A percentile compares a stretch with the other conserved stretches of the same genome.
Evolutionary conservation across 2,329 filamentous ascomycete species (phyloP).

Genomic region (Nemania abortiva): DNA sequence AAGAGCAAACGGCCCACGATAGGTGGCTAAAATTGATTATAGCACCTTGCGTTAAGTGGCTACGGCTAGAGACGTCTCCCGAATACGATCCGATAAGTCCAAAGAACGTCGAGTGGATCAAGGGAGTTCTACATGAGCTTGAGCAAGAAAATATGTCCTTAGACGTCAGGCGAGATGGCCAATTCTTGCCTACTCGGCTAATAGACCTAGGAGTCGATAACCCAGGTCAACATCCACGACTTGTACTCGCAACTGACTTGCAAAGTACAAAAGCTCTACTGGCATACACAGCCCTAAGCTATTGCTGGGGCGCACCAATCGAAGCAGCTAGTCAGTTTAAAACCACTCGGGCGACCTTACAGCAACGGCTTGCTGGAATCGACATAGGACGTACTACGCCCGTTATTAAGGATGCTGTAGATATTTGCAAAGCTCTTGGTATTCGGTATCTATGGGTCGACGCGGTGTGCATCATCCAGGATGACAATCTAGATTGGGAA

Average conservation of each 20-base stretch:
- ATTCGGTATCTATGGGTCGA: constrained; percentile 18
- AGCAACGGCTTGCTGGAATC: constrained; percentile 6
- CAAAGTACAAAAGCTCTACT: background rate
- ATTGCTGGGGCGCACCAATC: constrained; percentile 7
- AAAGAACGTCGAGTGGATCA: constrained; percentile 1
- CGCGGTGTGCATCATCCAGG: constrained; percentile 19
- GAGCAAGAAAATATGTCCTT: background rate
- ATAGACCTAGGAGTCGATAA: background rate
- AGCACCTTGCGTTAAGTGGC: constrained; percentile 1
- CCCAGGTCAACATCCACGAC: background rate
- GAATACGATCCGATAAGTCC: background rate
- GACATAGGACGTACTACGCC: background rate
- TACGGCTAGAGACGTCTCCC: constrained; percentile 2
- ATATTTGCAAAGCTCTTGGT: constrained; percentile 8
- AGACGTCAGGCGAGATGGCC: background rate
- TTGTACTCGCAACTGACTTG: background rate
- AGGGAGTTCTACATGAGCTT: background rate
- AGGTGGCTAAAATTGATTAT: background rate
- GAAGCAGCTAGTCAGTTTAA: background rate
- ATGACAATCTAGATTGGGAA: constrained; percentile 11
- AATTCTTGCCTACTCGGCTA: background rate
- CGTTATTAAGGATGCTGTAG: constrained; percentile 10
- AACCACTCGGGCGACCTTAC: constrained; percentile 5
- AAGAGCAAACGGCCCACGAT: background rate
- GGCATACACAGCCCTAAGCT: constrained; percentile 4